Base-by-base conservation (phyloP, 805 yeast species). In the Spathaspora arborariae region DNA sequence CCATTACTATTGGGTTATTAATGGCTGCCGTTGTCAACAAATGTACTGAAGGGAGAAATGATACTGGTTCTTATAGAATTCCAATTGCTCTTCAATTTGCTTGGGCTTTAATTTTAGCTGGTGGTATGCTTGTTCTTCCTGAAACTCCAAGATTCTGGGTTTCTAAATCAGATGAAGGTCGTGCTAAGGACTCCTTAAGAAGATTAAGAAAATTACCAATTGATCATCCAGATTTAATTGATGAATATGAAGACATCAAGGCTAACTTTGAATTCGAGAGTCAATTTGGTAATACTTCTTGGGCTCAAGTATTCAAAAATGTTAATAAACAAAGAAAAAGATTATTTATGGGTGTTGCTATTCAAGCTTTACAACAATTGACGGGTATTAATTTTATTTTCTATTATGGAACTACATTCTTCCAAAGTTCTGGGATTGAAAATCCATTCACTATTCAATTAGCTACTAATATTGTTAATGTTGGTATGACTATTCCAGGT, bases 351-450 rank as follows among this genome's bases (percentile, higher is more conserved):
- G 95, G 95, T 45, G 75, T 81, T 47, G 64, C 74, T 4, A 55
- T 85, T 21, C 96, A 88, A 65, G 84, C 88, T 18, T 72, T 88
- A 59, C 97, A 92, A 67, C 97, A 91, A 68, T 81, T 88, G 58
- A 81, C 95, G 7, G 97, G 97, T 46, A 83, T 89, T 51, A 90
- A 90, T 69, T 89, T 89, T 59, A 85, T 89, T 49, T 88, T 91
- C 62, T 91, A 90, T 68, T 91, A 84, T 63, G 94, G 96, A 36
- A 89, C 92, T 19, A 76, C 82, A 53, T 88, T 90, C 65, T 88
- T 91, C 64, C 77, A 78, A 44, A 74, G 67, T 48, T 76, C 89
- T 1, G 96, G 96, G 21, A 66, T 76, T 46, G 9, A 42, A 13
- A 56, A 67, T 51, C 80, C 78, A 49, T 72, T 78, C 56, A 70